Percentiles rank a stretch among this genome's conserved stretches.
Evolutionary conservation across 768 basidiomycete species (phyloP).

Genomic region (Harrya chromipes): DNA sequence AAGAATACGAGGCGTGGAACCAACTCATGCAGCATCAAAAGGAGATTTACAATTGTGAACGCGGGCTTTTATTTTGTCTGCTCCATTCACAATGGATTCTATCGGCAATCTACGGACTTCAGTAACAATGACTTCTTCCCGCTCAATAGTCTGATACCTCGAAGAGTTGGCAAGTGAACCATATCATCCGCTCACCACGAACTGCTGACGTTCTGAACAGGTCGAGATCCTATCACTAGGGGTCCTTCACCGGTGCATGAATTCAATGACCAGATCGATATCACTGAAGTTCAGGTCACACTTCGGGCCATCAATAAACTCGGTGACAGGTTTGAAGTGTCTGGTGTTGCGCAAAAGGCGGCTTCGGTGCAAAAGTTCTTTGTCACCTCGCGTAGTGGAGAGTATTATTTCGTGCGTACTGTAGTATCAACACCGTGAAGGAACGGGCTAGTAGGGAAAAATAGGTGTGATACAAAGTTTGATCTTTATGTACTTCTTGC

Average conservation of each 20-base stretch:
- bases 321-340: background rate
- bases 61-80: constrained; percentile 31
- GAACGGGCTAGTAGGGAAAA: background rate
- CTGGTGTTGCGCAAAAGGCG: constrained; percentile 2
- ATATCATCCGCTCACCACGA: background rate
- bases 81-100: constrained; percentile 38
- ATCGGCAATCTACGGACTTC: constrained; percentile 23
- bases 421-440: constrained; percentile 17
- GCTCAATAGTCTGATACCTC: constrained; percentile 9
- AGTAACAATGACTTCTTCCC: constrained; percentile 26
- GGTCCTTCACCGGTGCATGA: background rate
- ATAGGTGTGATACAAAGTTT: too few relatives aligned
- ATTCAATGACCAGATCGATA: background rate
- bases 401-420: constrained; percentile 53
- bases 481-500: too few relatives aligned
- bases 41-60: background rate
- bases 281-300: background rate
- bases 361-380: constrained; percentile 22
- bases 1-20: background rate
- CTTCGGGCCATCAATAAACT: background rate
- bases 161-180: constrained; percentile 13
- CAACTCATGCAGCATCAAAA: background rate
- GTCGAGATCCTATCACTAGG: constrained; percentile 28
- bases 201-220: constrained; percentile 3
- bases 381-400: constrained; percentile 47